A percentile compares a stretch with the other conserved stretches of the same genome.
These are phyloP conservation scores for Helotiales sp. DNA, from an alignment of 2,329 filamentous ascomycete genomes.

Conservation along the genomic window DNA sequence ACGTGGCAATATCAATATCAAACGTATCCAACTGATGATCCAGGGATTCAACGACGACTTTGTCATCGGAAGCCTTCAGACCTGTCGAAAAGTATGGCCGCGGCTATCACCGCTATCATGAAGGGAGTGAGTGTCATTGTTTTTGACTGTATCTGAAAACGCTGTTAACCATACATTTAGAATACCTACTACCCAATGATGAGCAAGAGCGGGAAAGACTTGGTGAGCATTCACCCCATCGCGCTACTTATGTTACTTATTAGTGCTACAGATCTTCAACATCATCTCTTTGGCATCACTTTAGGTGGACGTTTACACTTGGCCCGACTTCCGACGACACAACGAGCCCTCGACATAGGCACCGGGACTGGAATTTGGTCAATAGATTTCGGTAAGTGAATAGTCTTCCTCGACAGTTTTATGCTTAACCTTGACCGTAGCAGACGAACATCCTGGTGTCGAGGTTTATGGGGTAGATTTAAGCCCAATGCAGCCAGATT, in stretches of 20 bases:
- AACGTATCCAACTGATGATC: neutral
- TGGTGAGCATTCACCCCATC: constrained; percentile 1
- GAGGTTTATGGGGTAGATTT: constrained; percentile 6
- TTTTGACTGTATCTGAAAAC: neutral
- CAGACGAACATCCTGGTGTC: neutral
- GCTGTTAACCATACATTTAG: neutral
- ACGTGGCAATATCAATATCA: neutral
- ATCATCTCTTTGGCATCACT: neutral
- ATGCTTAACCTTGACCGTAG: neutral
- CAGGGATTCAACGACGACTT: neutral
- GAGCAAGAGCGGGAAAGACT: constrained; percentile 2
- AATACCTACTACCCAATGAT: constrained; percentile 8
- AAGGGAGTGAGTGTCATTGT: neutral
- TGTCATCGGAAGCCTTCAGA: neutral
- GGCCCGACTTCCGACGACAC: neutral
- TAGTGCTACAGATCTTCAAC: neutral
- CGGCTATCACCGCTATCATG: neutral
- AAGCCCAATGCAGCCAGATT: neutral
- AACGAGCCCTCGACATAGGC: constrained; percentile 12
- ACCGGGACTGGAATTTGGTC: constrained; percentile 13
- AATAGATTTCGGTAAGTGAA: constrained; percentile 1
- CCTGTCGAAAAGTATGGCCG: constrained; percentile 6
- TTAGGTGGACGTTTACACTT: constrained; percentile 2
- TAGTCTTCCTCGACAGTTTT: neutral
- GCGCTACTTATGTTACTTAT: neutral